These are phyloP conservation scores for Penstemon newberryi DNA, from an alignment of 257 asterid genomes.

Conservation along the genomic window DNA sequence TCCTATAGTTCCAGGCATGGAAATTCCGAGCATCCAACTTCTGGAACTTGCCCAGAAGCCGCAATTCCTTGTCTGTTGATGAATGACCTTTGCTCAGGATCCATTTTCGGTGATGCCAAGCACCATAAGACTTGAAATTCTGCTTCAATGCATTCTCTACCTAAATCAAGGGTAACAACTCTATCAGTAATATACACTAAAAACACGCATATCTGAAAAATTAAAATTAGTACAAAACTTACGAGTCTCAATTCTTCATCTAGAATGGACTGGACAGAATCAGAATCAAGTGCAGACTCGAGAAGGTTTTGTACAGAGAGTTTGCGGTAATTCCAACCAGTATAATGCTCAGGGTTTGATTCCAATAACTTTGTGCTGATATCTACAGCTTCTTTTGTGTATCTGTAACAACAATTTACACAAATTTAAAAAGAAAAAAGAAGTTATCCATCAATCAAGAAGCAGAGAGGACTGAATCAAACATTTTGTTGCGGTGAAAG, in stretches of 20 bases:
- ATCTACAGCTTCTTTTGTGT: constrained; percentile 78
- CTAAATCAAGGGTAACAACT: constrained; percentile 44
- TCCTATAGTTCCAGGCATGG: constrained; percentile 94
- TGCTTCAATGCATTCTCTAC: constrained; percentile 79
- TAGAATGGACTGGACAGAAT: constrained; percentile 47
- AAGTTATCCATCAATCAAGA: neutral
- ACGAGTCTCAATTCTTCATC: constrained; percentile 80
- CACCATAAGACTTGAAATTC: constrained; percentile 92
- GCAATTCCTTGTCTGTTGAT: constrained; percentile 70
- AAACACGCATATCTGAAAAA: neutral
- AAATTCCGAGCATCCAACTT: constrained; percentile 83
- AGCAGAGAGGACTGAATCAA: neutral
- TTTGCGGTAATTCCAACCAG: constrained; percentile 93
- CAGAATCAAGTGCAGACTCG: constrained; percentile 35
- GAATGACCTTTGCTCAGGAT: constrained; percentile 82
- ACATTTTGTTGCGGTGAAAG: constrained; percentile 73
- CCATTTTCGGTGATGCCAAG: constrained; percentile 99
- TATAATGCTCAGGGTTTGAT: constrained; percentile 82
- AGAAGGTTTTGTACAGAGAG: constrained; percentile 65
- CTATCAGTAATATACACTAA: constrained; percentile 27
- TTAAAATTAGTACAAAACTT: constrained; percentile 32
- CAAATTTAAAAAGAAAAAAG: neutral
- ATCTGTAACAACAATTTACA: constrained; percentile 46
- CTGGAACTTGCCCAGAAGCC: constrained; percentile 74
- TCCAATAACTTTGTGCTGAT: constrained; percentile 65